phyloP scores from a whole-genome alignment of 2,329 filamentous ascomycete species.

The Clonostachys rosea region DNA sequence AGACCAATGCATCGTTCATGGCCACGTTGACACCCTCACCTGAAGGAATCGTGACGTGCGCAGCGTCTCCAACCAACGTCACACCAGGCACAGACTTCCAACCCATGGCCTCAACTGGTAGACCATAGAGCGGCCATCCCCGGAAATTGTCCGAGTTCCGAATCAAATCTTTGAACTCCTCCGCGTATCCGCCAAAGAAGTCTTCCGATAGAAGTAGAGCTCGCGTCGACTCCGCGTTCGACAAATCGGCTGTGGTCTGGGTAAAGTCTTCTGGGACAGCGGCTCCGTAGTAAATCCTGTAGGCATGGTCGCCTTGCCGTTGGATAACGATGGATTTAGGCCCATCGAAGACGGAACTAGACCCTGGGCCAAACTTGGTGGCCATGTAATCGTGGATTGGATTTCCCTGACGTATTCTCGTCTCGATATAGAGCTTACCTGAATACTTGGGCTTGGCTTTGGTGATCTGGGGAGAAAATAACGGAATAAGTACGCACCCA shows the following conservation, averaged over 20 bases:
- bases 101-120: conserved; percentile 24
- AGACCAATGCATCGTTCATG: conserved; percentile 41
- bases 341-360: not conserved
- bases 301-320: not conserved
- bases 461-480: conserved; percentile 11
- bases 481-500: too few relatives aligned
- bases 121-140: not conserved
- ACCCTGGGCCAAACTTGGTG: not conserved
- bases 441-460: conserved; percentile 27
- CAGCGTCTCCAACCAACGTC: conserved; percentile 50
- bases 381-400: not conserved
- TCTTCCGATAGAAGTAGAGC: not conserved
- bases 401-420: conserved; percentile 15
- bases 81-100: conserved; percentile 36
- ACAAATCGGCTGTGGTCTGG: not conserved
- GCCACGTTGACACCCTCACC: conserved; percentile 51
- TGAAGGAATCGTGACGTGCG: conserved; percentile 43
- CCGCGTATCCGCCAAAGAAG: not conserved
- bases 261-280: too few relatives aligned
- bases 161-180: not conserved
- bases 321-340: not conserved
- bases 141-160: not conserved
- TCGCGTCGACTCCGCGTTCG: not conserved
- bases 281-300: not conserved
- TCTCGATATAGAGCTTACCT: conserved; percentile 28